Percentiles rank a stretch among this genome's conserved stretches.
These are phyloP conservation scores for Trichoderma atrobrunneum DNA, from an alignment of 2,329 filamentous ascomycete species.

Conservation along the genomic window DNA sequence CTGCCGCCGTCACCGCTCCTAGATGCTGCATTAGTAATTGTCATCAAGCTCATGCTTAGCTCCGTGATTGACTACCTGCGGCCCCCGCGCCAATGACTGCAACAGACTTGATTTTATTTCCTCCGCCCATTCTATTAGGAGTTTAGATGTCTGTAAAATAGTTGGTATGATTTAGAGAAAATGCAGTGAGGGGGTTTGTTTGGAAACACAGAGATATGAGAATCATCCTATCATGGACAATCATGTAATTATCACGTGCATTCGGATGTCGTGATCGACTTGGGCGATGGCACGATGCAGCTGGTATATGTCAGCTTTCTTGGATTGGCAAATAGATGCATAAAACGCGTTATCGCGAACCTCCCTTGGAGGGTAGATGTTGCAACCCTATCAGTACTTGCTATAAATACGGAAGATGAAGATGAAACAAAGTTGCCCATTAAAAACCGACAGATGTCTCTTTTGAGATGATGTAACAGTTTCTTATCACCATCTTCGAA, in stretches of 20 bases:
- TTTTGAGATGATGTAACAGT: not conserved
- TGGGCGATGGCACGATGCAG: slow-evolving; percentile 15
- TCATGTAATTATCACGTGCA: slow-evolving; percentile 17
- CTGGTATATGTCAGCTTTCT: slow-evolving; percentile 1
- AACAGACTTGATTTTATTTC: slow-evolving; percentile 18
- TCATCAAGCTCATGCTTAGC: not conserved
- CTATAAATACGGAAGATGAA: not conserved
- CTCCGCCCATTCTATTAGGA: slow-evolving; percentile 11
- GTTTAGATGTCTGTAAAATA: not conserved
- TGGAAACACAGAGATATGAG: not conserved
- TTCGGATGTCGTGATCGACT: slow-evolving; percentile 16
- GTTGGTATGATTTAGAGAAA: not conserved
- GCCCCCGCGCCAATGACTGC: slow-evolving; percentile 19
- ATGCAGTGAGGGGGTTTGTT: not conserved
- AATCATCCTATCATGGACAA: not conserved
- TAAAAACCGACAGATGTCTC: not conserved
- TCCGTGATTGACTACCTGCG: slow-evolving; percentile 9
- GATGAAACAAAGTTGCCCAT: not conserved
- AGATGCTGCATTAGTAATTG: slow-evolving; percentile 14
- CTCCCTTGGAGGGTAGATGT: not conserved
- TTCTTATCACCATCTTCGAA: not conserved
- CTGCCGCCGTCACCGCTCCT: slow-evolving; percentile 49
- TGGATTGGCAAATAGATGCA: slow-evolving; percentile 6
- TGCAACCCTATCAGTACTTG: not conserved
- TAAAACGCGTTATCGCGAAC: slow-evolving; percentile 4